Base-by-base conservation (phyloP, 2,329 filamentous ascomycete genomes). In the Botryotinia calthae region DNA sequence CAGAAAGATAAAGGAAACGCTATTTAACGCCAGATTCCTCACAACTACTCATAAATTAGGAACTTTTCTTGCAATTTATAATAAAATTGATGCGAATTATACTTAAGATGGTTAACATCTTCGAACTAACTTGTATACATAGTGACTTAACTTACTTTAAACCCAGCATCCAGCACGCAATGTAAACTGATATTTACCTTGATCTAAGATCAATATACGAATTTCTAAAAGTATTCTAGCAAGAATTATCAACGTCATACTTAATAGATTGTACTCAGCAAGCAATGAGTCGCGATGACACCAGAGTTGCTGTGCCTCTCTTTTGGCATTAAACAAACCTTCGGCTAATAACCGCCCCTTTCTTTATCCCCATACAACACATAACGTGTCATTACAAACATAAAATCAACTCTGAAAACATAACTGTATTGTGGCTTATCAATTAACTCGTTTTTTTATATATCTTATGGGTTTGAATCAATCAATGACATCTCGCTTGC, bases 341-440 rank as follows among this genome's bases (percentile, higher is more conserved):
- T 66, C 64, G 64, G 64, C 16, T 66, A 66, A 66, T 40, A 46
- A 54, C 28, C 37, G 22, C 31, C 64, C 64, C 64, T 44, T 66
- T 66, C 28, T 25, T 66, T 54, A 7, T 40, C 9, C 9, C 16
- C 34, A 22, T 5, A 28, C 46, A 54, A 22, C 64, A 66, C 16
- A 66, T 40, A 40, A 66, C n/a, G 20, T 54, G 25, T 40, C 46
- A 66, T 66, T 48, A 5, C n/a, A 12, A 20, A 20, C 48, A n/a
- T 54, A 12, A 10, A 25, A 9, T 16, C 34, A 9, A 14, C 40
- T 22, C 4, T 0, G 34, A 40, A 20, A 28, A 40, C 8, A 18
- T 28, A 40, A 54, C 28, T 2, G 6, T 20, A 14, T 20, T 28
- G 1, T 6, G 1, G 7, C 40, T 12, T 40, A 10, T 40, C n/a